Conservation (phyloP, 148 eudicot genomes). For the Amaranthus palmeri region DNA sequence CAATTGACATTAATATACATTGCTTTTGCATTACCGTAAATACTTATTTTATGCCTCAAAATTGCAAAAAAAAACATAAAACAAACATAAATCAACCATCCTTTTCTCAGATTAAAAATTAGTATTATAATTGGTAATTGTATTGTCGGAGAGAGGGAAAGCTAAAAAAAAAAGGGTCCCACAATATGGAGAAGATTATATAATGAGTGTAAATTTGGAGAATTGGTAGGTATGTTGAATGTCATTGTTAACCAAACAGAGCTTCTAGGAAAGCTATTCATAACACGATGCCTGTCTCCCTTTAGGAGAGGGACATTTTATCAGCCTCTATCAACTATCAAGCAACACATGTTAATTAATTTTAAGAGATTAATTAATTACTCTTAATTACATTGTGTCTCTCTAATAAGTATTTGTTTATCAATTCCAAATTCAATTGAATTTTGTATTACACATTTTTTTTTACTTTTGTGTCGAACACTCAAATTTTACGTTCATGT, state of each 20-base stretch:
- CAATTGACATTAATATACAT: no score
- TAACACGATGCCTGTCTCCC: background rate
- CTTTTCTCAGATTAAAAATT: background rate
- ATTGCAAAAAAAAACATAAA: no score
- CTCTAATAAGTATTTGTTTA: no score
- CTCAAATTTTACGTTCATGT: no score
- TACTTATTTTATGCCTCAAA: no score
- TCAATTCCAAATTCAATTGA: no score
- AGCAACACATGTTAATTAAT: slow-evolving; percentile 4
- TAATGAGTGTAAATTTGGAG: slow-evolving; percentile 7
- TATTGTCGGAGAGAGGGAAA: background rate
- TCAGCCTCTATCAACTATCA: slow-evolving; percentile 25
- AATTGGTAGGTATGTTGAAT: background rate
- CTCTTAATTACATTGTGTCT: background rate
- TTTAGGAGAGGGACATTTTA: slow-evolving; percentile 14
- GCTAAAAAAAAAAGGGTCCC: no score
- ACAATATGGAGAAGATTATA: background rate
- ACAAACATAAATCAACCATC: background rate
- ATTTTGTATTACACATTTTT: no score
- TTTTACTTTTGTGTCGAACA: background rate
- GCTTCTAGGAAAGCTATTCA: background rate
- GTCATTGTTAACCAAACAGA: slow-evolving; percentile 12
- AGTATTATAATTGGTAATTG: background rate
- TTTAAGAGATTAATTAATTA: background rate
- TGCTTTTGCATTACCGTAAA: no score